Conservation (phyloP, 2,329 filamentous ascomycete genomes). For the Stachybotrys elegans region DNA sequence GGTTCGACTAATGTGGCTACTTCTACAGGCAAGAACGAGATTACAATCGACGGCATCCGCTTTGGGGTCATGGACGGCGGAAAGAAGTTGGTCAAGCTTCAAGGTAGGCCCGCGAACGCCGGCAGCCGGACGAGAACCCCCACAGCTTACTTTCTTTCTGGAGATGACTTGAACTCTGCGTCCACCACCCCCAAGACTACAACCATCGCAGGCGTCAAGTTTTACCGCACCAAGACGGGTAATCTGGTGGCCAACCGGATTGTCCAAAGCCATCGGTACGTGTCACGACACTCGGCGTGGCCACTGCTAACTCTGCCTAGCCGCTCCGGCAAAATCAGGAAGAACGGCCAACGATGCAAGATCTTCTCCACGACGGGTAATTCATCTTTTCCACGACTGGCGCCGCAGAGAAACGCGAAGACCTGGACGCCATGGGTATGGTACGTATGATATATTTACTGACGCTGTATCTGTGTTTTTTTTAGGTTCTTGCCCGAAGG, state of each 20-base stretch:
- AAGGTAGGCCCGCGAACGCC: slow-evolving; percentile 45
- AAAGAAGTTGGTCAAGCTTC: slow-evolving; percentile 72
- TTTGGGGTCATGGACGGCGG: slow-evolving; percentile 72
- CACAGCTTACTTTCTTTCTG: slow-evolving; percentile 18
- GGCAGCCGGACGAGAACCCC: background rate
- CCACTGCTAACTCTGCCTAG: slow-evolving; percentile 37
- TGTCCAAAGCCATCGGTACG: slow-evolving; percentile 72
- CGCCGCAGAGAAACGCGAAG: no score
- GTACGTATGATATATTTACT: slow-evolving; percentile 40
- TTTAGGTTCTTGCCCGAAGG: slow-evolving; percentile 79
- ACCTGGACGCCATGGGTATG: no score
- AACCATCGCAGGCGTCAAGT: slow-evolving; percentile 70
- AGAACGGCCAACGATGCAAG: slow-evolving; percentile 70
- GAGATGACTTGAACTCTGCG: slow-evolving; percentile 55
- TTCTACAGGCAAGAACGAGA: slow-evolving; percentile 47
- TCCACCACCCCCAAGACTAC: slow-evolving; percentile 70
- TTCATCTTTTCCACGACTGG: slow-evolving; percentile 38
- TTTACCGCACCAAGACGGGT: slow-evolving; percentile 80
- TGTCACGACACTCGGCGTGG: slow-evolving; percentile 17
- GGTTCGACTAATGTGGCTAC: background rate
- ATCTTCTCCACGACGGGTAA: slow-evolving; percentile 66
- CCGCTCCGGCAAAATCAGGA: slow-evolving; percentile 53
- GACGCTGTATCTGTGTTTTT: slow-evolving; percentile 26
- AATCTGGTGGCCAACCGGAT: slow-evolving; percentile 77
- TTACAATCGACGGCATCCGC: slow-evolving; percentile 65